Percentiles rank a stretch among this genome's conserved stretches.
Conservation (phyloP, 352 stramenopile genomes). For the Pythium grandisporangium region DNA sequence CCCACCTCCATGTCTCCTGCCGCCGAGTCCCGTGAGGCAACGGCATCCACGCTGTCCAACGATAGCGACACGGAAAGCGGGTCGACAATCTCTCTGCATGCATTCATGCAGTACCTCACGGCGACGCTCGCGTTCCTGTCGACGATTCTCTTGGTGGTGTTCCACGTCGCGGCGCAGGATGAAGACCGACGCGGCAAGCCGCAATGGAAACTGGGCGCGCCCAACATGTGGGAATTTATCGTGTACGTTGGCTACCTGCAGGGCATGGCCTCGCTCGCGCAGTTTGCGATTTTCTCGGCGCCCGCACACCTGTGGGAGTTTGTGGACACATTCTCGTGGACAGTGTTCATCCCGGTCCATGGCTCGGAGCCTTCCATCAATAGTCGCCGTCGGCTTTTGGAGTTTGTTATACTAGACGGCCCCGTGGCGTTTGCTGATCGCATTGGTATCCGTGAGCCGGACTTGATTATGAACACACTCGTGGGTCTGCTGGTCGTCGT, state of each 20-base stretch:
- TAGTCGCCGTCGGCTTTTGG: slow-evolving; percentile 3
- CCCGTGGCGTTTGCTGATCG: slow-evolving; percentile 14
- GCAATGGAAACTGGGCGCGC: slow-evolving; percentile 1
- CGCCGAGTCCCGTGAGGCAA: not conserved
- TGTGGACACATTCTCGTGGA: slow-evolving; percentile 17
- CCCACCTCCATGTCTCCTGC: not conserved
- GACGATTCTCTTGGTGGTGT: slow-evolving; percentile 8
- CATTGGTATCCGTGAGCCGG: slow-evolving; percentile 11
- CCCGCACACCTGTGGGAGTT: slow-evolving; percentile 12
- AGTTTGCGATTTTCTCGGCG: slow-evolving; percentile 11
- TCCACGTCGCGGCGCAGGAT: slow-evolving; percentile 9
- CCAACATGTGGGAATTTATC: slow-evolving; percentile 24
- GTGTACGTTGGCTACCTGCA: slow-evolving; percentile 19
- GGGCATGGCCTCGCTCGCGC: slow-evolving; percentile 12
- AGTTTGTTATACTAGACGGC: slow-evolving; percentile 9
- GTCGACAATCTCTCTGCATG: not conserved
- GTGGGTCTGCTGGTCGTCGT: slow-evolving; percentile 11
- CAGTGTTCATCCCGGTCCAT: slow-evolving; percentile 11
- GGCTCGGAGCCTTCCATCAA: not conserved
- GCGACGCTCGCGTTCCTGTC: slow-evolving; percentile 5
- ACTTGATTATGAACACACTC: slow-evolving; percentile 6
- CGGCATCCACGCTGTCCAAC: not conserved
- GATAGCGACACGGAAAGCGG: not conserved
- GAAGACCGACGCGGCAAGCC: slow-evolving; percentile 5
- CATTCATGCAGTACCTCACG: slow-evolving; percentile 2